Evolutionary conservation across 352 stramenopile species (phyloP).

Genomic region (Globisporangium polare): DNA sequence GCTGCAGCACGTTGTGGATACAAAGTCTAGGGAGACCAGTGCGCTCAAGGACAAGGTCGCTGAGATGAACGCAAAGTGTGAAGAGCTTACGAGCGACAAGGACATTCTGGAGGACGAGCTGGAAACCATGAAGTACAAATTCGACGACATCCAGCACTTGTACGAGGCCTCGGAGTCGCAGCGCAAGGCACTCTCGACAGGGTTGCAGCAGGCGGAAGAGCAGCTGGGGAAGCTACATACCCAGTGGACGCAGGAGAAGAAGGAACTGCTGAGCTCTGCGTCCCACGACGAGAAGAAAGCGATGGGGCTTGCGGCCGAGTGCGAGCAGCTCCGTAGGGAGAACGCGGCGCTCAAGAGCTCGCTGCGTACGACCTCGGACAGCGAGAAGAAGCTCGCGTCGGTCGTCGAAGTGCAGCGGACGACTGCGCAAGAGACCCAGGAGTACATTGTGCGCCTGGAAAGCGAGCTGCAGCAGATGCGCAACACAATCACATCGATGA

Average conservation of each 20-base stretch:
- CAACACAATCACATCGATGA: slow-evolving; percentile 20
- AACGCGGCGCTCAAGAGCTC: slow-evolving; percentile 34
- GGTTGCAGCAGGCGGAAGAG: slow-evolving; percentile 45
- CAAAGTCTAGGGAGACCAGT: background rate
- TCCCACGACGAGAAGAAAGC: slow-evolving; percentile 35
- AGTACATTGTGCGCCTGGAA: slow-evolving; percentile 30
- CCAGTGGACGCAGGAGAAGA: slow-evolving; percentile 65
- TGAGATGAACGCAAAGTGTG: background rate
- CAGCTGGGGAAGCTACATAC: slow-evolving; percentile 48
- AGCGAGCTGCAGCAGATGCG: slow-evolving; percentile 29
- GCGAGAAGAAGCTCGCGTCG: slow-evolving; percentile 28
- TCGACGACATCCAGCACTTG: slow-evolving; percentile 40
- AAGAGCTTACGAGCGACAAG: slow-evolving; percentile 10
- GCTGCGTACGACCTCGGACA: slow-evolving; percentile 21
- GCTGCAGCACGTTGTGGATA: slow-evolving; percentile 5
- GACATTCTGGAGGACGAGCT: slow-evolving; percentile 16
- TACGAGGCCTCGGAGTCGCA: slow-evolving; percentile 41
- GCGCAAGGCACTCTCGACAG: slow-evolving; percentile 33
- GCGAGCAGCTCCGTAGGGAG: slow-evolving; percentile 37
- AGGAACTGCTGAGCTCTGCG: slow-evolving; percentile 28
- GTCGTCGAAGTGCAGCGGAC: slow-evolving; percentile 25
- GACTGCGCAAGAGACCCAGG: slow-evolving; percentile 21
- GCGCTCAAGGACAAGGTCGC: slow-evolving; percentile 9
- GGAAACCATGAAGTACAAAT: slow-evolving; percentile 28
- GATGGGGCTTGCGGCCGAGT: slow-evolving; percentile 24